phyloP scores from a whole-genome alignment of 768 basidiomycete genomes.

The Rubroboletus pulcherrimus region DNA sequence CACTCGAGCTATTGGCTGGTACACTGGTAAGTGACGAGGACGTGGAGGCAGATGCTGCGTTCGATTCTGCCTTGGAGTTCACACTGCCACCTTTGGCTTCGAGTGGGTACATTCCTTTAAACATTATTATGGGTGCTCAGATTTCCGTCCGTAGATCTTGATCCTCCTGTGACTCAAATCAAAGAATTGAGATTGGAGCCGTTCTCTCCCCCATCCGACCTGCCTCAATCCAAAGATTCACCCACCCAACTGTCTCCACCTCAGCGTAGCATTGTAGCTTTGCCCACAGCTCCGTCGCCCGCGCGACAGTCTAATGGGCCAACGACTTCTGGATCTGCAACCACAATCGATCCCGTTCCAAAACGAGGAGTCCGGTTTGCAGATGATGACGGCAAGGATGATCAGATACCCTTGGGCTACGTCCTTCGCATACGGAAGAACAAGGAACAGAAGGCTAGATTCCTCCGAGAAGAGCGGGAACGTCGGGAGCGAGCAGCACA shows the following conservation, averaged over 20 bases:
- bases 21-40: slow-evolving; percentile 26
- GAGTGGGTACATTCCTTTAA: slow-evolving; percentile 15
- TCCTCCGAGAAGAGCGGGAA: slow-evolving; percentile 58
- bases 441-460: slow-evolving; percentile 67
- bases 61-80: slow-evolving; percentile 17
- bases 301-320: neutral
- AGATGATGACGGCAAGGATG: slow-evolving; percentile 60
- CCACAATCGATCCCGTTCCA: slow-evolving; percentile 11
- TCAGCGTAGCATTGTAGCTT: neutral
- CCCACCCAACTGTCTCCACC: neutral
- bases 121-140: slow-evolving; percentile 10
- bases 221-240: slow-evolving; percentile 3
- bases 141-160: slow-evolving; percentile 18
- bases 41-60: neutral
- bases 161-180: slow-evolving; percentile 14
- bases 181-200: slow-evolving; percentile 2
- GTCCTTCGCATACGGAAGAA: slow-evolving; percentile 69
- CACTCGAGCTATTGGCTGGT: slow-evolving; percentile 62
- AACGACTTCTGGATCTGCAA: slow-evolving; percentile 10
- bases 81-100: slow-evolving; percentile 13
- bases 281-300: neutral
- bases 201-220: neutral
- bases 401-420: slow-evolving; percentile 64
- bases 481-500: slow-evolving; percentile 41
- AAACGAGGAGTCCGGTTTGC: slow-evolving; percentile 62